A percentile compares a stretch with the other conserved stretches of the same genome.
Conservation (phyloP, 179 eudicot genomes). For the Gypsophila paniculata region DNA sequence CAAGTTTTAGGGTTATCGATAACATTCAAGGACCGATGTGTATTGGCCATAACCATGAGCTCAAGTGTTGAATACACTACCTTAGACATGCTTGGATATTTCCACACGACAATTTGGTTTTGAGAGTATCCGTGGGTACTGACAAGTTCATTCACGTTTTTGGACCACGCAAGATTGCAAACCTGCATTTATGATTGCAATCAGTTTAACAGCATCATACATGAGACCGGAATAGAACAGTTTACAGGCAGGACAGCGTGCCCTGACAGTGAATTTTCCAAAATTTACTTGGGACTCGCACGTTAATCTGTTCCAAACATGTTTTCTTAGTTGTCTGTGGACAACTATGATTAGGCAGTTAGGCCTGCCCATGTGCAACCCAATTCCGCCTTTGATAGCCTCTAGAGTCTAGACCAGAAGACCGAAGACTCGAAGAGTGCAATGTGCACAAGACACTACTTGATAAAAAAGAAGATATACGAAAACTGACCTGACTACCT, state of each 20-base stretch:
- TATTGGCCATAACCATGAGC: not conserved
- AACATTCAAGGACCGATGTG: not conserved
- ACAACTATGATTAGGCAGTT: too few species aligned
- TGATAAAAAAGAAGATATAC: not conserved
- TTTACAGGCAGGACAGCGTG: not conserved
- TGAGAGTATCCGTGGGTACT: conserved; percentile 98
- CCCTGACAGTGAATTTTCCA: too few species aligned
- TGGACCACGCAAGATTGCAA: conserved; percentile 95
- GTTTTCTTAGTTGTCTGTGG: too few species aligned
- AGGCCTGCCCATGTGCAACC: too few species aligned
- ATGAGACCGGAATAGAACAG: not conserved
- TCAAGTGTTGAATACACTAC: conserved; percentile 31
- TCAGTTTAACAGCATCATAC: not conserved
- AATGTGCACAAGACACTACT: not conserved
- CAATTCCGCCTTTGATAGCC: too few species aligned
- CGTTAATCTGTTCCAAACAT: too few species aligned
- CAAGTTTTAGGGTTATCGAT: not conserved
- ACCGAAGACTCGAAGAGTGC: too few species aligned
- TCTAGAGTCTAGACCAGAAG: too few species aligned
- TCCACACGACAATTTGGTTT: conserved; percentile 96
- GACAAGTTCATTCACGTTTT: conserved; percentile 87
- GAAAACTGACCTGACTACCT: conserved; percentile 76
- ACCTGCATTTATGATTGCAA: conserved; percentile 46
- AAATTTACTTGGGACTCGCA: too few species aligned
- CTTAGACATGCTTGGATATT: conserved; percentile 95